Conservation (phyloP, 1,284 basidiomycete genomes). For the Trichosporon coremiiforme region DNA sequence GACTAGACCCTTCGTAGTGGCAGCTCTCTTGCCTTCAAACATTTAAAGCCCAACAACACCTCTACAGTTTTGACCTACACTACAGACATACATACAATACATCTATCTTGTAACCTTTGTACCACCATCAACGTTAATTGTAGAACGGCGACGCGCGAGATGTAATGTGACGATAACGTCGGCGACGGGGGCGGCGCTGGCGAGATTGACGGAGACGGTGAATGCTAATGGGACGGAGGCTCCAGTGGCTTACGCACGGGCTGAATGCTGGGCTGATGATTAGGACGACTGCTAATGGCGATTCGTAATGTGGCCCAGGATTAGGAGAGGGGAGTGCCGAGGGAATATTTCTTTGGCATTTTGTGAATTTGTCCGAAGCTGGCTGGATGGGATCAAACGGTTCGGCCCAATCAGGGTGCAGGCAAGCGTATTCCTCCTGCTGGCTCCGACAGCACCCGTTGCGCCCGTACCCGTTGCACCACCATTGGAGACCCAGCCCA, state of each 20-base stretch:
- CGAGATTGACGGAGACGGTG: neutral
- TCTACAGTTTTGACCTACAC: neutral
- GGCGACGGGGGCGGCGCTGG: too few relatives aligned
- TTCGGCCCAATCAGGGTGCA: constrained; percentile 1
- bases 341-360: neutral
- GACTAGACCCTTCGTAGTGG: too few relatives aligned
- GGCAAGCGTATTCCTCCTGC: constrained; percentile 16
- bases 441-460: constrained; percentile 19
- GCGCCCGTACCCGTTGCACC: neutral
- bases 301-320: constrained; percentile 11
- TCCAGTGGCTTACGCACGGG: neutral
- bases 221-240: neutral
- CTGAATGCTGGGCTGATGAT: neutral
- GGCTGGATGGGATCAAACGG: neutral
- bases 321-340: neutral
- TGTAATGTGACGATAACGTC: neutral
- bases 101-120: constrained; percentile 2
- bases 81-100: neutral
- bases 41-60: neutral
- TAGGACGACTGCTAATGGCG: neutral
- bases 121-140: neutral
- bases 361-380: neutral
- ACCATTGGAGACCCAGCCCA: constrained; percentile 17
- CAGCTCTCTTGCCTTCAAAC: neutral
- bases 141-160: neutral